Evolutionary conservation across 306 rosid genomes (phyloP).

Genomic region (Prunus persica): DNA sequence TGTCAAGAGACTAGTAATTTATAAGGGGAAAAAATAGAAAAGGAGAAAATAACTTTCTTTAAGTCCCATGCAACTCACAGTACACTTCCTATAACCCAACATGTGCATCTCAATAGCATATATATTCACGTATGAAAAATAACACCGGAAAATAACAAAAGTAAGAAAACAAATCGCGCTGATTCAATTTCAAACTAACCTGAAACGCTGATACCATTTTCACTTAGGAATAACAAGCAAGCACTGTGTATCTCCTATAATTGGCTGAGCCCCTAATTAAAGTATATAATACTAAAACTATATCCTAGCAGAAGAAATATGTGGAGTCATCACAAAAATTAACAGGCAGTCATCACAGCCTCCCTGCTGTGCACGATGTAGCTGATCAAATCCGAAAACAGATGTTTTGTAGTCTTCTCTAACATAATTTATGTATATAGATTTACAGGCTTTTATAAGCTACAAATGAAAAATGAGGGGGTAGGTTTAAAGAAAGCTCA

Average conservation of each 20-base stretch:
- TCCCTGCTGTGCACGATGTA: neutral
- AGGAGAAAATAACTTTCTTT: neutral
- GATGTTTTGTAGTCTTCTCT: neutral
- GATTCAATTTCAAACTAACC: neutral
- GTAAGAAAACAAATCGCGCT: neutral
- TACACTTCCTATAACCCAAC: neutral
- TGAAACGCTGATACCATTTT: neutral
- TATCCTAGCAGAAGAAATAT: neutral
- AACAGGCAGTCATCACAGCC: neutral
- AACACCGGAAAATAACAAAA: neutral
- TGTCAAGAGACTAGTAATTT: neutral
- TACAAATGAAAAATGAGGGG: neutral
- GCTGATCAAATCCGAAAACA: neutral
- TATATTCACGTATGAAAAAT: neutral
- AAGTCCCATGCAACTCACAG: neutral
- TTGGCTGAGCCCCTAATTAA: neutral
- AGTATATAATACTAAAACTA: neutral
- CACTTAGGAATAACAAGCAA: neutral
- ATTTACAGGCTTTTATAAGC: neutral
- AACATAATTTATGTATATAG: neutral
- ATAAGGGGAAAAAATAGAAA: neutral
- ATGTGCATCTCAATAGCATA: neutral
- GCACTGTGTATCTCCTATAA: neutral
- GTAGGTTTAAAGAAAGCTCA: conserved; percentile 46
- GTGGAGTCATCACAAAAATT: neutral